These are phyloP conservation scores for Phaeosphaeria sp. DNA, from an alignment of 2,329 filamentous ascomycete genomes.

Conservation along the genomic window DNA sequence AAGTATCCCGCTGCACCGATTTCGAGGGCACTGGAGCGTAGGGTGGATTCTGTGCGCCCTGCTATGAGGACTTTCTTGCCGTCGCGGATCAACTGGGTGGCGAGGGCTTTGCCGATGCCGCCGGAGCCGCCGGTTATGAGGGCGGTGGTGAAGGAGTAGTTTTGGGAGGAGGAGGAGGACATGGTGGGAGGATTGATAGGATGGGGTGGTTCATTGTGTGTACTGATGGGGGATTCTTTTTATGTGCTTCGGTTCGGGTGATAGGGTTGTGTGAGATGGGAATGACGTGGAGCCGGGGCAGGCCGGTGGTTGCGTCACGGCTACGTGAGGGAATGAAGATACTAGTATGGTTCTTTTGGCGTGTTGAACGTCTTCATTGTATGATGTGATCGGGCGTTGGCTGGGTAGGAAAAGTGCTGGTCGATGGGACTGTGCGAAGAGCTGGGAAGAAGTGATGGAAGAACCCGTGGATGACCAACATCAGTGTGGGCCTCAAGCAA, in stretches of 20 bases:
- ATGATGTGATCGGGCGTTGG: no score
- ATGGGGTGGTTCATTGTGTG: no score
- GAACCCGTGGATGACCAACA: no score
- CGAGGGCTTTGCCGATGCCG: constrained; percentile 60
- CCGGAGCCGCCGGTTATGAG: constrained; percentile 56
- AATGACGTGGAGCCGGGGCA: not conserved
- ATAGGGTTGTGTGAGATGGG: no score
- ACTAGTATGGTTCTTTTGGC: no score
- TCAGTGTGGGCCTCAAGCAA: no score
- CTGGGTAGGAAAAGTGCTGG: no score
- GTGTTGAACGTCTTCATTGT: no score
- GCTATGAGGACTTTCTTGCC: constrained; percentile 61
- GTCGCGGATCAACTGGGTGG: constrained; percentile 52
- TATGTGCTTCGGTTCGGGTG: not conserved
- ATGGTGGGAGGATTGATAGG: constrained; percentile 5
- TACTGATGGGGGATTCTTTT: not conserved
- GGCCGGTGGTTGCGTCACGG: not conserved
- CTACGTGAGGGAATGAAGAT: not conserved
- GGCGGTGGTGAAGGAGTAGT: constrained; percentile 52
- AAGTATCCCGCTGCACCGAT: constrained; percentile 61
- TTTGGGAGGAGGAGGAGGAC: constrained; percentile 25
- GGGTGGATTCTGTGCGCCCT: constrained; percentile 63
- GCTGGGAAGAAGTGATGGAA: no score
- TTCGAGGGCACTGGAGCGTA: constrained; percentile 52
- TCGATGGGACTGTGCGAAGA: no score